Base-by-base conservation (phyloP, 2,329 filamentous ascomycete species). In the Botrytis deweyae region DNA sequence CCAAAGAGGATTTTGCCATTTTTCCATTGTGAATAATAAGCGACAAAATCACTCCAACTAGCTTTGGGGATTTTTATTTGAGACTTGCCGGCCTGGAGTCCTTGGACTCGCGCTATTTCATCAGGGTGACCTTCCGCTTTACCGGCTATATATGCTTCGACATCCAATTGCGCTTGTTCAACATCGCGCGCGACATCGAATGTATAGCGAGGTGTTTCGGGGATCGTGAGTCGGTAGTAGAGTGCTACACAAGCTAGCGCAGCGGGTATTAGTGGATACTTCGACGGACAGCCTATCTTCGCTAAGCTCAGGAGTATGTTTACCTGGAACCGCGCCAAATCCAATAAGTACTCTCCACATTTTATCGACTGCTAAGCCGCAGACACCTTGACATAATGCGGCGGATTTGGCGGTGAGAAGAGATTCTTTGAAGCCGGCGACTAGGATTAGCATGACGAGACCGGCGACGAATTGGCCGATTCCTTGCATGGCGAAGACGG, bases 401-500 rank as follows among this genome's bases (percentile, higher is more conserved):
- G 87, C 84, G 5, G 83, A 84, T 49, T 84, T 81, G 18, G 89
- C 87, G 0, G 83, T 83, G 65, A 85, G 79, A 0, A 94, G 86
- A 18, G 89, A 88, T 25, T 87, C 83, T 82, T 90, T 92, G 86
- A 93, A 94, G 65, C 91, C 91, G 33, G 89, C 84, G 0, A 91
- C 92, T 73, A 92, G 87, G 79, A 95, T 92, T 49, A 96, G 85
- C 81, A 93, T 91, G 76, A 96, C 86, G 36, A 96, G 87, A 65
- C 92, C 92, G 67, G 91, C 93, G 44, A 85, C 86, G 69, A 96
- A 89, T 82, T 96, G 93, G n/a, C 93, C 93, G 69, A 96, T 88
- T 76, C 93, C 93, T 82, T 97, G 93, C 92, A 95, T 95, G 77
- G 93, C 92, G 80, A 96, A 96, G 72, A 96, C 93, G 18, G 92